phyloP scores from a whole-genome alignment of 1,139 yeast genomes.

The Hansenula lynferdii region DNA sequence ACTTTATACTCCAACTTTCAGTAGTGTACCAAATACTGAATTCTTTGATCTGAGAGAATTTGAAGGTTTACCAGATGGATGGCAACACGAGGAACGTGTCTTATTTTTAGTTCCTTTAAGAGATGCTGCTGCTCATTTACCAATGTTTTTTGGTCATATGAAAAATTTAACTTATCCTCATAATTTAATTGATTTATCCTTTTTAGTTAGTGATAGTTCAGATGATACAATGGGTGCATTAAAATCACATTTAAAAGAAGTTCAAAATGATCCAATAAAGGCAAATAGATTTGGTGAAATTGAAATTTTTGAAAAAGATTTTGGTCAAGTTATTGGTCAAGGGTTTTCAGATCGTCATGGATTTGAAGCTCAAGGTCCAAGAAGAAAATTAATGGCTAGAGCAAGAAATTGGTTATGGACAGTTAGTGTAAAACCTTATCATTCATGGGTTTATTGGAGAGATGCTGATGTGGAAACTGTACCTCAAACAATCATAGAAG shows the following conservation, averaged over 20 bases:
- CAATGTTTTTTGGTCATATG: constrained; percentile 61
- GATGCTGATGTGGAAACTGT: constrained; percentile 67
- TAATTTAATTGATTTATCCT: constrained; percentile 58
- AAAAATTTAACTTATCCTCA: constrained; percentile 61
- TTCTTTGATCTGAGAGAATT: constrained; percentile 50
- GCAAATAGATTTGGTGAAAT: constrained; percentile 43
- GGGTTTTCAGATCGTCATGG: constrained; percentile 63
- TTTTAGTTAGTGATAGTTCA: constrained; percentile 58
- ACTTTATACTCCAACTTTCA: constrained; percentile 28
- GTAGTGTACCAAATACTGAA: constrained; percentile 32
- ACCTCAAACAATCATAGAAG: constrained; percentile 58
- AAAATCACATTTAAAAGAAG: constrained; percentile 35
- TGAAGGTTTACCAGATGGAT: constrained; percentile 48
- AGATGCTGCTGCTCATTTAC: constrained; percentile 65
- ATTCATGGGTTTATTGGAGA: constrained; percentile 78
- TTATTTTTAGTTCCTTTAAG: constrained; percentile 64
- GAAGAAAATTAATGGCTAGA: constrained; percentile 68
- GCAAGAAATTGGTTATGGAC: constrained; percentile 69
- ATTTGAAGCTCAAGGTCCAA: constrained; percentile 69
- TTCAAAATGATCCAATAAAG: constrained; percentile 44
- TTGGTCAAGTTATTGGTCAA: constrained; percentile 68
- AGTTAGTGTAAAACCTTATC: constrained; percentile 61
- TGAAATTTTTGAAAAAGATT: constrained; percentile 63
- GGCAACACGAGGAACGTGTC: constrained; percentile 54
- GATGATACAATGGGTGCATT: constrained; percentile 51